phyloP scores from a whole-genome alignment of 148 eudicot genomes.

The Cornus florida region DNA sequence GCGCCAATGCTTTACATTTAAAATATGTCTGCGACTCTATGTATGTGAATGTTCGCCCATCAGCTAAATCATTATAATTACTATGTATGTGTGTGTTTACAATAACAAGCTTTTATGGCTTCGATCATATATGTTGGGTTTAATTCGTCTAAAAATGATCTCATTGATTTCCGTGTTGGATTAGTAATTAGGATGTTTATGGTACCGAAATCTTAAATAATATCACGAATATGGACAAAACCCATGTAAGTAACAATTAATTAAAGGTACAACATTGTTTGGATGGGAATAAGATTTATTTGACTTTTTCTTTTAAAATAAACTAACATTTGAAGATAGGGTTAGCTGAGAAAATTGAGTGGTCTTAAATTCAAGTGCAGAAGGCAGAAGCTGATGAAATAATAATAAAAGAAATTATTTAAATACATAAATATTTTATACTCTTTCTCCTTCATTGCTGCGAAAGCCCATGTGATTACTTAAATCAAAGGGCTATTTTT shows the following conservation, averaged over 20 bases:
- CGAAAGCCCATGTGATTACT: too few relatives aligned
- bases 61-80: too few relatives aligned
- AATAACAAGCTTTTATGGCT: background rate
- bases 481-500: too few relatives aligned
- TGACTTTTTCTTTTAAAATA: conserved; percentile 1
- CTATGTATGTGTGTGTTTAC: background rate
- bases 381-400: background rate
- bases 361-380: background rate
- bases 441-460: too few relatives aligned
- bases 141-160: background rate
- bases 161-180: background rate
- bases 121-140: too few relatives aligned
- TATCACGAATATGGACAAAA: background rate
- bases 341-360: background rate
- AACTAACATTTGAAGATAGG: background rate
- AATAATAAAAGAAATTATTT: background rate
- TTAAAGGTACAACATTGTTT: background rate
- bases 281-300: background rate
- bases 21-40: background rate
- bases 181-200: background rate
- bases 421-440: too few relatives aligned
- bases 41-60: background rate
- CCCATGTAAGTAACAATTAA: background rate
- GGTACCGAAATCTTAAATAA: background rate
- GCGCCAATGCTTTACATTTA: too few relatives aligned